Base-by-base conservation (phyloP, 345 rosid species). In the Eucalyptus erythrocorys region DNA sequence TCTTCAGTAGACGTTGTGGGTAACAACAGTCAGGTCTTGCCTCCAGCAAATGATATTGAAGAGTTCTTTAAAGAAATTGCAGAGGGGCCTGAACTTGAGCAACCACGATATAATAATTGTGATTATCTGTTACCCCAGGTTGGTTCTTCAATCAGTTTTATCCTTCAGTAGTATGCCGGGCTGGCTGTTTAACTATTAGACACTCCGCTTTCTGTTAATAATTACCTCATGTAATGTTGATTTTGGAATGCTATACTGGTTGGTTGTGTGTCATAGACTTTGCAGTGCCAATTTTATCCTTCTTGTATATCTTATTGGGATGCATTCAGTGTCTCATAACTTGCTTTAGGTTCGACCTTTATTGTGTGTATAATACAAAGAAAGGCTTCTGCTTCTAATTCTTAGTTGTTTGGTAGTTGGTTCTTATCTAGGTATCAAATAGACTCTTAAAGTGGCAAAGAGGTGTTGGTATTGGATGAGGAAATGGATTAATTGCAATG, bases 1-100 rank as follows among this genome's bases (percentile, higher is more conserved):
- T 59, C 86, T 86, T 91, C 91, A 86, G 91, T 37, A 88, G 91
- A 87, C 89, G 87, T 85, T 88, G 22, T 59, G 30, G 89, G 85
- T 87, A 88, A 48, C 48, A 85, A 57, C 86, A 89, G 49, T 88
- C 90, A 57, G 47, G 89, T 51, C 55, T 92, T 89, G 87, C 88
- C 89, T 87, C 76, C 68, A n/a, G 47, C 91, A 80, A 84, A 89
- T 92, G 97, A 92, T 90, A 48, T 94, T 26, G 94, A 92, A 82
- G 97, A 93, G 87, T 50, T 94, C 47, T 85, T 94, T 90, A 93
- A 86, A 47, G 94, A 91, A 87, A 86, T 93, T 22, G 51, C 80
- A 8, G 93, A 89, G 64, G 95, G 90, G 89, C 87, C 92, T 89
- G 91, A 71, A 24, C 89, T 82, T 87, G 86, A 88, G 79, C 91